A percentile compares a stretch with the other conserved stretches of the same genome.
phyloP scores from a whole-genome alignment of 2,329 filamentous ascomycete genomes.

The Conoideocrella luteorostrata region DNA sequence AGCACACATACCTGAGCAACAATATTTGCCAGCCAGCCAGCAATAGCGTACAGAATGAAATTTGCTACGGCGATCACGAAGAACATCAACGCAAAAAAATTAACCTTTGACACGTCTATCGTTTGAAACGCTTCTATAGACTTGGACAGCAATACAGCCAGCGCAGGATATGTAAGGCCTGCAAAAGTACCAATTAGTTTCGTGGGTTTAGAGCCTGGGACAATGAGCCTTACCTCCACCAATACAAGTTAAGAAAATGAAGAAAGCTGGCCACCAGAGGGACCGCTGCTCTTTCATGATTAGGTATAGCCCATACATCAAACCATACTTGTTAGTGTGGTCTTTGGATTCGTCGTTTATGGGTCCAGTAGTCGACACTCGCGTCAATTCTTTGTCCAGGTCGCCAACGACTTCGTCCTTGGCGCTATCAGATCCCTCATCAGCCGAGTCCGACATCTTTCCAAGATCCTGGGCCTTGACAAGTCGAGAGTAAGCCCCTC shows the following conservation, averaged over 20 bases:
- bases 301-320: conserved; percentile 23
- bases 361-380: conserved; percentile 16
- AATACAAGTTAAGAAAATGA: conserved; percentile 17
- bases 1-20: conserved; percentile 28
- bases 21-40: conserved; percentile 30
- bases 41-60: conserved; percentile 34
- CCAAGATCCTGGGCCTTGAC: conserved; percentile 39
- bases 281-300: conserved; percentile 24
- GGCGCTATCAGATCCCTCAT: conserved; percentile 11
- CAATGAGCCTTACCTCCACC: conserved; percentile 25
- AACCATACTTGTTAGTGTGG: conserved; percentile 15
- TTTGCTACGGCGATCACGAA: conserved; percentile 44
- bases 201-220: too few relatives aligned
- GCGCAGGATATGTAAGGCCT: conserved; percentile 33
- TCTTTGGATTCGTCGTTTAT: conserved; percentile 8
- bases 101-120: conserved; percentile 27
- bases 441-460: conserved; percentile 9
- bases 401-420: conserved; percentile 20
- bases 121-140: conserved; percentile 32
- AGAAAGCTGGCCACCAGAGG: conserved; percentile 17
- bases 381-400: conserved; percentile 16
- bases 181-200: too few relatives aligned
- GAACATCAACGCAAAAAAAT: conserved; percentile 53
- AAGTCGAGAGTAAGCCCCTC: conserved; percentile 44
- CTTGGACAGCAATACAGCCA: conserved; percentile 33